Percentiles rank a stretch among this genome's conserved stretches.
phyloP scores from a whole-genome alignment of 2,329 filamentous ascomycete species.

The Colletotrichum sp. region DNA sequence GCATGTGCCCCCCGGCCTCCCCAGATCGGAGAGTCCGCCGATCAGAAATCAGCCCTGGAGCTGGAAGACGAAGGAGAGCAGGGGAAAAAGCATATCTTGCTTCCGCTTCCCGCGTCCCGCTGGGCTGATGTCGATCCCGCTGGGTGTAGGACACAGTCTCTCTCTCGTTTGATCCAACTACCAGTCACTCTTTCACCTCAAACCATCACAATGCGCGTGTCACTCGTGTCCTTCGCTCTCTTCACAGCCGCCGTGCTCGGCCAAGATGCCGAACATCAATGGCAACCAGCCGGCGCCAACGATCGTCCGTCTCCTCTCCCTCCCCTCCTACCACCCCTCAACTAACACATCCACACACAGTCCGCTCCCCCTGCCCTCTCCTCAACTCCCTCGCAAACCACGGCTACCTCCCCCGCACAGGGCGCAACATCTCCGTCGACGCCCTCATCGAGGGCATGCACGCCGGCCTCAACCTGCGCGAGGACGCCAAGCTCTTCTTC shows the following conservation, averaged over 20 bases:
- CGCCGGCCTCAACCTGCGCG: slow-evolving; percentile 14
- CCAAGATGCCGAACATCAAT: not conserved
- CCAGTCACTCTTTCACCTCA: not conserved
- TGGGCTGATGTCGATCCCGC: not conserved
- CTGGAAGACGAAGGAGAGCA: too few species aligned
- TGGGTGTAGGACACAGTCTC: too few species aligned
- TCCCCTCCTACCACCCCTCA: fast-evolving
- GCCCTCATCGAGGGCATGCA: slow-evolving; percentile 20
- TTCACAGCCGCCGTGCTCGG: not conserved
- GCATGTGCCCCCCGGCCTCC: not conserved
- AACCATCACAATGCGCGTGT: not conserved
- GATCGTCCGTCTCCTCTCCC: not conserved
- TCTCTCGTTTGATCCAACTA: not conserved
- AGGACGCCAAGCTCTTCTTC: slow-evolving; percentile 20
- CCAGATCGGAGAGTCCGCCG: not conserved
- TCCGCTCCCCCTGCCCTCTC: slow-evolving; percentile 23
- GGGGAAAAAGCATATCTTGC: slow-evolving; percentile 3
- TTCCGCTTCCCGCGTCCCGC: not conserved
- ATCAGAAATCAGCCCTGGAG: not conserved
- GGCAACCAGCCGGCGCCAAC: not conserved
- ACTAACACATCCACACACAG: not conserved
- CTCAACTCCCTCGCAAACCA: slow-evolving; percentile 32
- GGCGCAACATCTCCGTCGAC: slow-evolving; percentile 25
- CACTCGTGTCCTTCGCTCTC: not conserved
- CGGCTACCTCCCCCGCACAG: slow-evolving; percentile 28